Conservation (phyloP, 140 eudicot species). For the Bidens hawaiensis region DNA sequence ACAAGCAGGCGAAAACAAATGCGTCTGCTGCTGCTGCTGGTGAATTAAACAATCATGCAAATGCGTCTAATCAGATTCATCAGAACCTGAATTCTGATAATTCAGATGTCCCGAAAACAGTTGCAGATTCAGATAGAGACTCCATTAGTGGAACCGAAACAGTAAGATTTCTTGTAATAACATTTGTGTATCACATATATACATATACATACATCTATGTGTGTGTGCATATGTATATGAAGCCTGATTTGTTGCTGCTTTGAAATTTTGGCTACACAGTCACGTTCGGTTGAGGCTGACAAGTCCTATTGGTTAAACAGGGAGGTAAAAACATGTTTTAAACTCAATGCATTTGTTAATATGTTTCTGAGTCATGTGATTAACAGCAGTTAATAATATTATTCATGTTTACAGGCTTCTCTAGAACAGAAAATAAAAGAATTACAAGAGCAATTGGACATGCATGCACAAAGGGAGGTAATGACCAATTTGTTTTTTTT, state of each 20-base stretch:
- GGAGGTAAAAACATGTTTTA: constrained; percentile 29
- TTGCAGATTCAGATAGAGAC: constrained; percentile 31
- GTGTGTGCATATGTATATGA: constrained; percentile 9
- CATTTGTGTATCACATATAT: background rate
- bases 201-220: no score
- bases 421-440: constrained; percentile 43
- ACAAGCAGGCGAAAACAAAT: constrained; percentile 42
- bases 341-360: constrained; percentile 7
- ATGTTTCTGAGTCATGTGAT: constrained; percentile 1
- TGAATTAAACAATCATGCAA: constrained; percentile 28
- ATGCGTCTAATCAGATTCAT: constrained; percentile 17
- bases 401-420: constrained; percentile 31
- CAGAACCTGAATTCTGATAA: constrained; percentile 24
- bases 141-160: constrained; percentile 38
- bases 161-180: constrained; percentile 33
- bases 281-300: constrained; percentile 24
- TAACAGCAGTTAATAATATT: background rate
- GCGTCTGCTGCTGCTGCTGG: constrained; percentile 29
- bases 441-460: constrained; percentile 42
- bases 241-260: background rate
- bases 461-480: constrained; percentile 48
- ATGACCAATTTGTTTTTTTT: constrained; percentile 1
- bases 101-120: constrained; percentile 19
- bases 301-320: constrained; percentile 28
- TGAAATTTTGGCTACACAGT: constrained; percentile 18